Conservation (phyloP, 768 basidiomycete genomes). For the Rickenella mellea region DNA sequence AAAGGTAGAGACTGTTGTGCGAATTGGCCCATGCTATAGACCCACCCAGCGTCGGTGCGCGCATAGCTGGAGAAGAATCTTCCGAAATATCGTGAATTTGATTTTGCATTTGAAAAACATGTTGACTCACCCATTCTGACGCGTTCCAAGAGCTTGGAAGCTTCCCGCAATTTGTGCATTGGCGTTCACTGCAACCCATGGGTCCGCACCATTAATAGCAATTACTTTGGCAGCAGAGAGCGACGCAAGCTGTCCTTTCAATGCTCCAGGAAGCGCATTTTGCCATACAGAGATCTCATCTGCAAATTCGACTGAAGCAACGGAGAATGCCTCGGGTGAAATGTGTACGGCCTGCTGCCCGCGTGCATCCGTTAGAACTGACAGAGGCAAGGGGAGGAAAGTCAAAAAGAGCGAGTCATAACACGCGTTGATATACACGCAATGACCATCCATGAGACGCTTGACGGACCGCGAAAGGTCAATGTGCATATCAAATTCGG, state of each 20-base stretch:
- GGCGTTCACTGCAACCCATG: conserved; percentile 39
- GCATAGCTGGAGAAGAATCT: conserved; percentile 28
- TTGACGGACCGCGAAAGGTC: conserved; percentile 46
- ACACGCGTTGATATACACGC: conserved; percentile 44
- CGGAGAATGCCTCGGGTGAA: conserved; percentile 40
- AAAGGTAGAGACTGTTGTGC: conserved; percentile 45
- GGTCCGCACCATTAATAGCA: conserved; percentile 40
- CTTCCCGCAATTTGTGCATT: conserved; percentile 42
- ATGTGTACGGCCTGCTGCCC: conserved; percentile 41
- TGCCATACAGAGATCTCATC: conserved; percentile 49
- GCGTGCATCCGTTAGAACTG: conserved; percentile 33
- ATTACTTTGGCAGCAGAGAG: conserved; percentile 43
- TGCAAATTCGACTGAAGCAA: conserved; percentile 40
- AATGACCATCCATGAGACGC: conserved; percentile 50
- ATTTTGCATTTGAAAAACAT: not conserved
- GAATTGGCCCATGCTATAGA: conserved; percentile 32
- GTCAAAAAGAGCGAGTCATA: conserved; percentile 25
- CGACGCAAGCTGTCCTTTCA: conserved; percentile 37
- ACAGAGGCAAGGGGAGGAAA: conserved; percentile 22
- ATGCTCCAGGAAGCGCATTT: conserved; percentile 26
- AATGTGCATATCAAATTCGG: conserved; percentile 47
- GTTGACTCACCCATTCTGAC: conserved; percentile 20
- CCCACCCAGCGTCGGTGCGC: conserved; percentile 16
- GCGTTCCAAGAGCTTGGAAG: conserved; percentile 39
- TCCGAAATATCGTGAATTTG: not conserved